Base-by-base conservation (phyloP, 1,139 yeast genomes). In the Pichia sp. region DNA sequence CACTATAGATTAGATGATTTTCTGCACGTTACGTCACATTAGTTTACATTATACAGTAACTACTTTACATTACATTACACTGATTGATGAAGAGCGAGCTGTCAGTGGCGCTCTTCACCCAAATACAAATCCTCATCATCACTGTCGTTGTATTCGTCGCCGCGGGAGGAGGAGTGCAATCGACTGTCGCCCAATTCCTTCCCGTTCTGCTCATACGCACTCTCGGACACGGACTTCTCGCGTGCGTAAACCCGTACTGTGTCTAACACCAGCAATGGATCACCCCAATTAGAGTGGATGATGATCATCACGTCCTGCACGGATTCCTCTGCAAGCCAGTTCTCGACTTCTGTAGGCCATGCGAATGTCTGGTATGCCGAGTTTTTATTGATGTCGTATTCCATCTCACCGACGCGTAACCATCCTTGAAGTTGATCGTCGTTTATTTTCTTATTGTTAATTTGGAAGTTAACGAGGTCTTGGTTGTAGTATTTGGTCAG, bases 221-320 rank as follows among this genome's bases (percentile, higher is more conserved):
- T 21, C 10, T 21, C 22, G 11, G 11, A 8, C 11, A 9, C 22
- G 22, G n/a, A n/a, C n/a, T n/a, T n/a, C n/a, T n/a, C n/a, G n/a
- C n/a, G n/a, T n/a, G 22, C 11, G 22, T 9, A 21, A 14, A 26
- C n/a, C 17, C 28, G 17, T 12, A 26, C 17, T 15, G 19, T 13
- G 19, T 26, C 28, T 26, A n/a, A 17, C 14, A 24, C 18, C 28
- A 23, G 3, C 33, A 14, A 6, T n/a, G 14, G 37, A 8, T 41
- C 47, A 3, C 56, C 58, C 46, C 50, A 48, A 35, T 53, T 53
- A n/a, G 49, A 41, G 22, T 51, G 53, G 12, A 55, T 35, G 1
- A 53, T n/a, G n/a, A n/a, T 38, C 4, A 55, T 8, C 41, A 50
- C 45, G 4, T 53, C 35, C 10, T 44, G 39, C 4, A 33, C 26